Evolutionary conservation across 306 rosid species (phyloP).

Genomic region (Prunus armeniaca): DNA sequence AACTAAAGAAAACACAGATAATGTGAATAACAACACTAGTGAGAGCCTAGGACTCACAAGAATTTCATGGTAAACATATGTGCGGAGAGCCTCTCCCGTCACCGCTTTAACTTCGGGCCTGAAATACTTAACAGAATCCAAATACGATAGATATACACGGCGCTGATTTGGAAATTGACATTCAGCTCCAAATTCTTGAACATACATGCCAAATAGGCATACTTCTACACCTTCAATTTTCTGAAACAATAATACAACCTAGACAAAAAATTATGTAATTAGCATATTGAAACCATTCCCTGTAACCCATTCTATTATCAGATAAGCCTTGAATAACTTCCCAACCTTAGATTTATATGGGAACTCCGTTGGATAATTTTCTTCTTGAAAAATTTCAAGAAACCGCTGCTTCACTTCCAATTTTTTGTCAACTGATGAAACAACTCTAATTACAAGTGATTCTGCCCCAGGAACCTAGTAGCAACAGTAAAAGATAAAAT

Average conservation of each 20-base stretch:
- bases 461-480: slow-evolving; percentile 92
- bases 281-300: slow-evolving; percentile 10
- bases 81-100: slow-evolving; percentile 93
- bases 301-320: not conserved
- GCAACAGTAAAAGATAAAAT: slow-evolving; percentile 26
- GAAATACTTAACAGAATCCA: slow-evolving; percentile 97
- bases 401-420: slow-evolving; percentile 94
- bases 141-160: slow-evolving; percentile 91
- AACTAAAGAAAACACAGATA: not conserved
- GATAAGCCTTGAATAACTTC: not conserved
- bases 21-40: slow-evolving; percentile 2
- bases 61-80: slow-evolving; percentile 97
- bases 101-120: slow-evolving; percentile 89
- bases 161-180: slow-evolving; percentile 91
- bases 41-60: slow-evolving; percentile 48
- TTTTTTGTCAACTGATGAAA: slow-evolving; percentile 95
- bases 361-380: slow-evolving; percentile 89
- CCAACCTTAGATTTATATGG: slow-evolving; percentile 94
- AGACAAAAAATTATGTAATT: slow-evolving; percentile 14
- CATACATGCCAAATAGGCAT: slow-evolving; percentile 98
- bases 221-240: slow-evolving; percentile 99
- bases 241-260: slow-evolving; percentile 92
- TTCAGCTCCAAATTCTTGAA: slow-evolving; percentile 98
- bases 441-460: slow-evolving; percentile 82
- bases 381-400: slow-evolving; percentile 93